These are phyloP conservation scores for Ogataea methylovora DNA, from an alignment of 805 yeast species.

Conservation along the genomic window DNA sequence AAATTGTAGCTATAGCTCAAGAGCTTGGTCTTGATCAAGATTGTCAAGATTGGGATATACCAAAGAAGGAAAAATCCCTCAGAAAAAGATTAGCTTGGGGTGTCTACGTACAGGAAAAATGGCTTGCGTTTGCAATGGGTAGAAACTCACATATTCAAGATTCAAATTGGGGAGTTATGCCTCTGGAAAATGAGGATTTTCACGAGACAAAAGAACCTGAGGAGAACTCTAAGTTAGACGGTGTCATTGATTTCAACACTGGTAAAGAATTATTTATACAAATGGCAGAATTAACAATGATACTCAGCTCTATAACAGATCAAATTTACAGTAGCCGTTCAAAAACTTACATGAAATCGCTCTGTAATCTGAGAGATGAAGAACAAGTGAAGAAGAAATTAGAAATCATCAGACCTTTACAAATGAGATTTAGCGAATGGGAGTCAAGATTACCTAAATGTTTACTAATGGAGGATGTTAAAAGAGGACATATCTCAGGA, in stretches of 20 bases:
- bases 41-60: constrained; percentile 38
- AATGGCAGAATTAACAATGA: constrained; percentile 7
- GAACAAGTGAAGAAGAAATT: constrained; percentile 4
- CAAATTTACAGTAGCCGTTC: constrained; percentile 5
- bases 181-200: constrained; percentile 34
- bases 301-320: constrained; percentile 6
- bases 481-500: constrained; percentile 10
- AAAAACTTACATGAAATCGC: background rate
- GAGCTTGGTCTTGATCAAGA: constrained; percentile 41
- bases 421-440: constrained; percentile 8
- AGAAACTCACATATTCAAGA: constrained; percentile 38
- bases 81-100: constrained; percentile 44
- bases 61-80: constrained; percentile 38
- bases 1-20: constrained; percentile 29
- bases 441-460: constrained; percentile 6
- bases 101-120: constrained; percentile 39
- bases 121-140: constrained; percentile 35
- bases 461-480: constrained; percentile 7
- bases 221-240: constrained; percentile 14
- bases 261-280: constrained; percentile 11
- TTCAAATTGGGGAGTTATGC: constrained; percentile 32
- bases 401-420: constrained; percentile 7
- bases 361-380: background rate
- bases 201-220: constrained; percentile 37
- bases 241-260: constrained; percentile 6